phyloP scores from a whole-genome alignment of 2,329 filamentous ascomycete genomes.

The Geosmithia morbida region DNA sequence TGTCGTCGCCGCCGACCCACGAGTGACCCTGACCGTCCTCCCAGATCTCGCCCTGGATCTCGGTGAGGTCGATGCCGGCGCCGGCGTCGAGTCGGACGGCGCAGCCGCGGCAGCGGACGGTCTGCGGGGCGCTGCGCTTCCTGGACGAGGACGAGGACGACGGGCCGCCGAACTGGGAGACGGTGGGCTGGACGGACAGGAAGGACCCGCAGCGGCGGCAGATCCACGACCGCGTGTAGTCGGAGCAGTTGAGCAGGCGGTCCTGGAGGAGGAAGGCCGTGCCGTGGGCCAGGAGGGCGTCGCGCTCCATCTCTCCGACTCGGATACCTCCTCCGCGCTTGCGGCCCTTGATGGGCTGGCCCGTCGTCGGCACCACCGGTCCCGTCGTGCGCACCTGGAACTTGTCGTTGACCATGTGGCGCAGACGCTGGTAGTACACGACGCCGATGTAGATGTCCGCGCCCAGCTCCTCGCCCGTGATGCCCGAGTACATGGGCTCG shows the following conservation, averaged over 20 bases:
- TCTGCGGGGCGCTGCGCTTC: conserved; percentile 26
- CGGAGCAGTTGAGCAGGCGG: conserved; percentile 90
- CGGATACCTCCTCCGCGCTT: conserved; percentile 96
- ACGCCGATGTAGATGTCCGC: conserved; percentile 95
- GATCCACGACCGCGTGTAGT: conserved; percentile 80
- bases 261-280: conserved; percentile 92
- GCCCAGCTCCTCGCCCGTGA: conserved; percentile 85
- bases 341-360: conserved; percentile 92
- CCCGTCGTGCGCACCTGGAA: conserved; percentile 96
- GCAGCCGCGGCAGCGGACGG: conserved; percentile 69
- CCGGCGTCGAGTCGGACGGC: conserved; percentile 46
- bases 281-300: conserved; percentile 86
- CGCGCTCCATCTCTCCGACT: conserved; percentile 98
- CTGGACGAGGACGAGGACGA: no score
- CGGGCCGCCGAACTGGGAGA: conserved; percentile 43
- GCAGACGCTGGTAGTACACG: conserved; percentile 93
- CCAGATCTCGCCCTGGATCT: conserved; percentile 65
- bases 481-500: conserved; percentile 96
- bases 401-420: conserved; percentile 99
- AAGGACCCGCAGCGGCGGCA: conserved; percentile 86
- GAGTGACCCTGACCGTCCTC: conserved; percentile 76
- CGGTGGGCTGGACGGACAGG: conserved; percentile 70
- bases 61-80: conserved; percentile 38
- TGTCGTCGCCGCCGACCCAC: conserved; percentile 81
- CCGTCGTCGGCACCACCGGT: conserved; percentile 77